These are phyloP conservation scores for Stentor coeruleus DNA, from an alignment of 73 alveolate genomes.

Conservation along the genomic window DNA sequence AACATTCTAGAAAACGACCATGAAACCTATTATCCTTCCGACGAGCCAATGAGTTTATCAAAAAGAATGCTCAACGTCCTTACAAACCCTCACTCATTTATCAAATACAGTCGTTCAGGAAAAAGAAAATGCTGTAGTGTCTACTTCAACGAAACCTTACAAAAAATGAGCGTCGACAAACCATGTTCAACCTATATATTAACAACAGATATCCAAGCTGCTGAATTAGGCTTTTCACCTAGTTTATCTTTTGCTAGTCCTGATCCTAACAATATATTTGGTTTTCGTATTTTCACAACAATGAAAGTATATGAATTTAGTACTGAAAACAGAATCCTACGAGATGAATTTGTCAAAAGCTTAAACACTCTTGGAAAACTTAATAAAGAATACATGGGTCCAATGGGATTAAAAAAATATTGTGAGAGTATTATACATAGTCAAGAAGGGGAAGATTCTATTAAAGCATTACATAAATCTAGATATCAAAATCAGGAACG, in stretches of 20 bases:
- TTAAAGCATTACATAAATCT: background rate
- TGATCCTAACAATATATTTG: background rate
- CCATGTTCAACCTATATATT: background rate
- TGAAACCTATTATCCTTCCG: no score
- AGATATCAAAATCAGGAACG: background rate
- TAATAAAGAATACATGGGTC: background rate
- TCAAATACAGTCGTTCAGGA: background rate
- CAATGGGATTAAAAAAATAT: background rate
- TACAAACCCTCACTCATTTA: background rate
- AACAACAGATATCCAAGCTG: background rate
- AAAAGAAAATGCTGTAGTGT: background rate
- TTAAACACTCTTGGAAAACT: background rate
- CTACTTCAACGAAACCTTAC: background rate
- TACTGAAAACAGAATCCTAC: background rate
- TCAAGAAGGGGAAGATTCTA: background rate
- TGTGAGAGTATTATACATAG: background rate
- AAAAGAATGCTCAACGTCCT: no score
- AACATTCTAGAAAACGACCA: no score
- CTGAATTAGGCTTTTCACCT: background rate
- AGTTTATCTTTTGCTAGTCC: background rate
- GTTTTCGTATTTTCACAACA: background rate
- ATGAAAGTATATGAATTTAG: background rate
- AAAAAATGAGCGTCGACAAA: background rate
- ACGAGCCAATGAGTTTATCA: no score
- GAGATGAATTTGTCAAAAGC: background rate